A percentile compares a stretch with the other conserved stretches of the same genome.
Conservation (phyloP, 31 red algal species). For the Odonthalia washingtoniensis region DNA sequence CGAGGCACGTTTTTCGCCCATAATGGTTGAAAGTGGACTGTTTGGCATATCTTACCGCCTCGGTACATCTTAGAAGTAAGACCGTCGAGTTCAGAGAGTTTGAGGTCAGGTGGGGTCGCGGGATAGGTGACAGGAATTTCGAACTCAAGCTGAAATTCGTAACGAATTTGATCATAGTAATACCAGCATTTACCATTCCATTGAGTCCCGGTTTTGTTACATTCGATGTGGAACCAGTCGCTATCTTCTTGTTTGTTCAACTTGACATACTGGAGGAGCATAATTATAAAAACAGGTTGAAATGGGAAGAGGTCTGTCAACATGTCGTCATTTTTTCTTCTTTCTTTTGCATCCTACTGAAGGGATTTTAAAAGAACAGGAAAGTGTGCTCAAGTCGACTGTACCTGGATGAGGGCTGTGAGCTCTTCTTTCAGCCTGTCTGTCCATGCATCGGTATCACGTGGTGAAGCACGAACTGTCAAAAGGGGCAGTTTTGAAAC, state of each 20-base stretch:
- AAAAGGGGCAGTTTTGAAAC: constrained; percentile 75
- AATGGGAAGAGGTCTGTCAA: too few relatives aligned
- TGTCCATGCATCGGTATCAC: constrained; percentile 88
- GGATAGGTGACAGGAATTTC: constrained; percentile 94
- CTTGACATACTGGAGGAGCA: constrained; percentile 83
- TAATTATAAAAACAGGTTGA: too few relatives aligned
- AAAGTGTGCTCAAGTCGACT: too few relatives aligned
- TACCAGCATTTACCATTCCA: constrained; percentile 97
- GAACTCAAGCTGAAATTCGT: constrained; percentile 94
- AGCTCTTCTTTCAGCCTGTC: constrained; percentile 77
- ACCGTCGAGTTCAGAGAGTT: constrained; percentile 84
- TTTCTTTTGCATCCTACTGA: too few relatives aligned
- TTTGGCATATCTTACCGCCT: constrained; percentile 95
- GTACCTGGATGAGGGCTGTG: constrained; percentile 81
- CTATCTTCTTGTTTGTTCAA: constrained; percentile 78
- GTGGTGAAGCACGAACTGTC: constrained; percentile 73
- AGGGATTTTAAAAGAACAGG: too few relatives aligned
- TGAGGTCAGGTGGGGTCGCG: constrained; percentile 74
- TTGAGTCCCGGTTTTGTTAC: constrained; percentile 79
- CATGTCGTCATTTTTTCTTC: too few relatives aligned
- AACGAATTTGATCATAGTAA: constrained; percentile 90
- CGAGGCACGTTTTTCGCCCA: constrained; percentile 89
- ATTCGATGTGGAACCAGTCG: constrained; percentile 90
- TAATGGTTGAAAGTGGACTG: constrained; percentile 94
- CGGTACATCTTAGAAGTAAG: constrained; percentile 99